These are phyloP conservation scores for Candida boleticola DNA, from an alignment of 805 yeast genomes.

Conservation along the genomic window DNA sequence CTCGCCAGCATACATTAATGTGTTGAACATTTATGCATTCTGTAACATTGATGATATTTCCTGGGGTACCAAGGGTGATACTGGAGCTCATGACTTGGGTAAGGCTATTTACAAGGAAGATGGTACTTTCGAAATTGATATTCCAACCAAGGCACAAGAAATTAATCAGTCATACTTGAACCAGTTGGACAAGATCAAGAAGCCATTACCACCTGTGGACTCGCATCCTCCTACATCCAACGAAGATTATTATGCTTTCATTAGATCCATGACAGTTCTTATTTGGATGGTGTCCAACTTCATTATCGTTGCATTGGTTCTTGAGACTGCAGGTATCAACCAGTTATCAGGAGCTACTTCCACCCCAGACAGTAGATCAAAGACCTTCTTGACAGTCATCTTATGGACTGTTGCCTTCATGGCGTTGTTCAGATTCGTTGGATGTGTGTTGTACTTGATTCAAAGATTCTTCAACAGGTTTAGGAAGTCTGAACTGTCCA, in stretches of 20 bases:
- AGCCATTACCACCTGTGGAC: slow-evolving; percentile 35
- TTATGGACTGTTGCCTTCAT: slow-evolving; percentile 63
- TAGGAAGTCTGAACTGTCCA: not conserved
- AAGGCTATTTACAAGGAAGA: slow-evolving; percentile 51
- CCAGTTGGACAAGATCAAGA: slow-evolving; percentile 52
- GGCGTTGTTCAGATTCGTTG: slow-evolving; percentile 56
- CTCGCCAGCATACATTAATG: slow-evolving; percentile 53
- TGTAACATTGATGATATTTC: slow-evolving; percentile 72
- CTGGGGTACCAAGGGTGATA: slow-evolving; percentile 74
- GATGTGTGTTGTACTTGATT: slow-evolving; percentile 49
- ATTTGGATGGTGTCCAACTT: slow-evolving; percentile 46
- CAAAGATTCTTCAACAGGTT: slow-evolving; percentile 21
- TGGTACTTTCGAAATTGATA: slow-evolving; percentile 55
- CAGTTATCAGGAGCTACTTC: slow-evolving; percentile 28
- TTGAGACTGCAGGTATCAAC: slow-evolving; percentile 44
- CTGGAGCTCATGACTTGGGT: slow-evolving; percentile 58
- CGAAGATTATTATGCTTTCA: slow-evolving; percentile 46
- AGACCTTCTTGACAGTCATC: slow-evolving; percentile 49
- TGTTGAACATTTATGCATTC: slow-evolving; percentile 64
- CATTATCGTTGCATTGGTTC: slow-evolving; percentile 39
- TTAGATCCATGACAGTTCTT: slow-evolving; percentile 46
- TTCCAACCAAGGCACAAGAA: slow-evolving; percentile 48
- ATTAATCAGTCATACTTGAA: slow-evolving; percentile 52
- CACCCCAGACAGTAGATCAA: slow-evolving; percentile 32
- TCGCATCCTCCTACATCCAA: slow-evolving; percentile 26